Percentiles rank a stretch among this genome's conserved stretches.
Conservation (phyloP, 2,329 filamentous ascomycete species). For the Colletotrichum sp. region DNA sequence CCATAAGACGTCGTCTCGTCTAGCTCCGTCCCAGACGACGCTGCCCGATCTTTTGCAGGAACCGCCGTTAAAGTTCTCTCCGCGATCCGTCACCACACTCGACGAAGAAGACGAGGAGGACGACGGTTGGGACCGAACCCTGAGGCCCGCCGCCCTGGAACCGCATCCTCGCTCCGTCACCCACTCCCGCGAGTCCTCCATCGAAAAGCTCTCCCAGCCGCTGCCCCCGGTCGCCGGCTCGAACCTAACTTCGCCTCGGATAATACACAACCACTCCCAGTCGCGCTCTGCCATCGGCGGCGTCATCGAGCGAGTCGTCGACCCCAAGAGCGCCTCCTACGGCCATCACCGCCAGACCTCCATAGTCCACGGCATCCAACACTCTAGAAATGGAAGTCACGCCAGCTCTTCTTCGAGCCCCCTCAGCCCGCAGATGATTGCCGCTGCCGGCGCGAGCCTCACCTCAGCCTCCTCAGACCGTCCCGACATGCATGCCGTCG, state of each 20-base stretch:
- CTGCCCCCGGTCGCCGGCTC: slow-evolving; percentile 20
- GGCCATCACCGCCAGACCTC: slow-evolving; percentile 96
- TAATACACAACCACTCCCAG: slow-evolving; percentile 39
- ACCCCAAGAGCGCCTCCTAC: slow-evolving; percentile 64
- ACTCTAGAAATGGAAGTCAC: slow-evolving; percentile 87
- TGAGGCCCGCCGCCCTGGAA: slow-evolving; percentile 52
- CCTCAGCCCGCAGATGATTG: slow-evolving; percentile 85
- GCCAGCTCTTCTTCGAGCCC: slow-evolving; percentile 82
- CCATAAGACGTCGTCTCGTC: slow-evolving; percentile 22
- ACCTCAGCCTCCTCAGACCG: slow-evolving; percentile 46
- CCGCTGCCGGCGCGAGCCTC: slow-evolving; percentile 65
- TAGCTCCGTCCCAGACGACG: slow-evolving; percentile 66
- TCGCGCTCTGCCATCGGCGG: slow-evolving; percentile 46
- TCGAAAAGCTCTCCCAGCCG: slow-evolving; percentile 53
- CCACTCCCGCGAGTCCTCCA: slow-evolving; percentile 64
- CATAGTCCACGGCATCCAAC: slow-evolving; percentile 95
- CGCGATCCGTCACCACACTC: slow-evolving; percentile 54
- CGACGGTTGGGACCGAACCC: slow-evolving; percentile 54
- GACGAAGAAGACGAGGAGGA: slow-evolving; percentile 58
- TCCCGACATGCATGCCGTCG: slow-evolving; percentile 53
- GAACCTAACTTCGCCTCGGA: slow-evolving; percentile 38
- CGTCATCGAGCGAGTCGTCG: slow-evolving; percentile 57
- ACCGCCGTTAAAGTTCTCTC: slow-evolving; percentile 54
- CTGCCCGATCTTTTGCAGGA: slow-evolving; percentile 61
- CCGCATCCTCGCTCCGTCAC: slow-evolving; percentile 42